Evolutionary conservation across 1,284 basidiomycete species (phyloP).

Genomic region (Fomitopsis palustris): DNA sequence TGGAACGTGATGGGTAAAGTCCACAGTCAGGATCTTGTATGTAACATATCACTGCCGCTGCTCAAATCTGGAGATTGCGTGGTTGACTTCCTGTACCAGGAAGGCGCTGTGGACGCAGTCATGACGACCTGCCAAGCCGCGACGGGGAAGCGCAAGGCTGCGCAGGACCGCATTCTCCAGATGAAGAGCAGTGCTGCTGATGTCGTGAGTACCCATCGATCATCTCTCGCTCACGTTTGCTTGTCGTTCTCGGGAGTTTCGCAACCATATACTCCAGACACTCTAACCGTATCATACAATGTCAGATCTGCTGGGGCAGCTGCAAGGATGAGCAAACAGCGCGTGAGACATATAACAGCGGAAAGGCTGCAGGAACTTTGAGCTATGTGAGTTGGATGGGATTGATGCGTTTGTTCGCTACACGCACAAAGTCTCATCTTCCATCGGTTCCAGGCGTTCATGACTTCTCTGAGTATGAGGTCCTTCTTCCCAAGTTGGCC

Average conservation of each 20-base stretch:
- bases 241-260: too few species aligned
- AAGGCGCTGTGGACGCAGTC: conserved; percentile 58
- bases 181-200: conserved; percentile 82
- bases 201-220: conserved; percentile 33
- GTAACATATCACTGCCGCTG: too few species aligned
- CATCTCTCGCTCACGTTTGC: not conserved
- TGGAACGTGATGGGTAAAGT: conserved; percentile 63
- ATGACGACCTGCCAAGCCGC: conserved; percentile 38
- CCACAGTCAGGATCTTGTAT: conserved; percentile 65
- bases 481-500: not conserved
- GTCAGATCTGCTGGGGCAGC: conserved; percentile 76
- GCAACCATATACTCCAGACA: too few species aligned
- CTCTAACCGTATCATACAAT: not conserved
- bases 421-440: too few species aligned
- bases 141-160: conserved; percentile 44
- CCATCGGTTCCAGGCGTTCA: conserved; percentile 61
- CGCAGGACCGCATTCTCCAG: conserved; percentile 58
- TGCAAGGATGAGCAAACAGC: conserved; percentile 91
- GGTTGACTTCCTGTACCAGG: conserved; percentile 14
- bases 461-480: conserved; percentile 52
- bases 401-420: not conserved
- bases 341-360: conserved; percentile 83
- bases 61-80: too few species aligned
- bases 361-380: conserved; percentile 86
- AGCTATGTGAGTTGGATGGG: conserved; percentile 48